Evolutionary conservation across 306 rosid species (phyloP), one percentile per base, ranked within the genome.

Genomic region (Styphnolobium japonicum): DNA sequence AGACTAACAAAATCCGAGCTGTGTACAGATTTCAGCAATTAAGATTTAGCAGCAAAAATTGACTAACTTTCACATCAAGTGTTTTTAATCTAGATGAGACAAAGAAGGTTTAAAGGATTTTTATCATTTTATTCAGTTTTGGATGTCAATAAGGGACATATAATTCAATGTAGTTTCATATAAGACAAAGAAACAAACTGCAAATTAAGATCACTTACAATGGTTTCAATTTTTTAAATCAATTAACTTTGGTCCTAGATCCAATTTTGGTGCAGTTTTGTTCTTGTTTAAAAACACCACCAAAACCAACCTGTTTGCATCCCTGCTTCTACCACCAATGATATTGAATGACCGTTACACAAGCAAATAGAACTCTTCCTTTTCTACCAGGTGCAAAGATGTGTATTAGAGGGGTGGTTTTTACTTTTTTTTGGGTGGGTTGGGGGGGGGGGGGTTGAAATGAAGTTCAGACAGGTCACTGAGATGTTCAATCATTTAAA

Each of bases 1-100:
- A 64, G 31, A 78, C 84, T 88, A 48, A 87, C 88, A 77, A 90
- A 86, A 67, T 94, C 91, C 55, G 89, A 89, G 88, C 93, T 86
- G 85, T 81, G 64, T 80, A 57, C 34, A 33, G 43, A 49, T 73
- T 79, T 72, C 62, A 39, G 19, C 25, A 39, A 56, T 31, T 7
- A 39, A 22, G 65, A 75, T 6, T 43, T 10, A 21, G 52, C 51
- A 60, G 7, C 67, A 55, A 48, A 73, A 64, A 34, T 55, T 18
- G 66, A n/a, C 71, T 4, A 56, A 16, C 21, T 48, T 34, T 71
- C 36, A 51, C 16, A 67, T 25, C 25, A 15, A 57, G n/a, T 60
- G 15, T 1, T 19, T 67, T 37, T 15, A 5, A 12, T 15, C 36
- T 39, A 31, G 19, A 79, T 1, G 16, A 67, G 31, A 14, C 42